Evolutionary conservation across 2,329 filamentous ascomycete species (phyloP).

Genomic region (Trichoderma koningii): DNA sequence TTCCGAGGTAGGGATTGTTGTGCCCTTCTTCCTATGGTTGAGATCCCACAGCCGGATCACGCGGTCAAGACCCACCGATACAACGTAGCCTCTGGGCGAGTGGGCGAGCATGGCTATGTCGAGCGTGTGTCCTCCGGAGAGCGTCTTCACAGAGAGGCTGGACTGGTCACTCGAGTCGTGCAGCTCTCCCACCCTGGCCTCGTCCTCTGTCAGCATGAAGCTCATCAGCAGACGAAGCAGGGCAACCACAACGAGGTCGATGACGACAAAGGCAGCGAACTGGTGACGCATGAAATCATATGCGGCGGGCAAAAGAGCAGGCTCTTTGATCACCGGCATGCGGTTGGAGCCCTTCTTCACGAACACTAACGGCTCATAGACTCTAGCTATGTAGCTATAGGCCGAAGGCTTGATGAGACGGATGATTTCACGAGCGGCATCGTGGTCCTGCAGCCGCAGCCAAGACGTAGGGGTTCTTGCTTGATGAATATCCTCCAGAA

Average conservation of each 20-base stretch:
- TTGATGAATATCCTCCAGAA: conserved; percentile 67
- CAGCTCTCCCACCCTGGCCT: conserved; percentile 49
- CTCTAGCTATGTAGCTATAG: conserved; percentile 70
- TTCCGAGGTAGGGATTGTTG: conserved; percentile 46
- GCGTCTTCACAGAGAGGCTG: conserved; percentile 60
- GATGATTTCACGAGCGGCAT: conserved; percentile 75
- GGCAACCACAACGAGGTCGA: conserved; percentile 63
- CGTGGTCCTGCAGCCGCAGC: conserved; percentile 76
- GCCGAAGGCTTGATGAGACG: conserved; percentile 71
- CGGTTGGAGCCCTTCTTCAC: conserved; percentile 70
- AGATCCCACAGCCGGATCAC: conserved; percentile 67
- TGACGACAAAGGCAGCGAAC: conserved; percentile 60
- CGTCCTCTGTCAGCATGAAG: conserved; percentile 70
- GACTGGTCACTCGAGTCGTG: conserved; percentile 48
- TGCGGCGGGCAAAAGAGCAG: conserved; percentile 41
- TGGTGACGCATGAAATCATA: conserved; percentile 70
- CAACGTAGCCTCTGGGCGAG: conserved; percentile 64
- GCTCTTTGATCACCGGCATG: conserved; percentile 51
- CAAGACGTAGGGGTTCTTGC: conserved; percentile 75
- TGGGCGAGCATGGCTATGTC: conserved; percentile 68
- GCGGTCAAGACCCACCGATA: conserved; percentile 71
- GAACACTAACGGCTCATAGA: conserved; percentile 74
- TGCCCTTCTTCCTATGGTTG: conserved; percentile 47
- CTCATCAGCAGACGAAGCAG: conserved; percentile 71
- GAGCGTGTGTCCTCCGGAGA: conserved; percentile 65